Percentiles rank a stretch among this genome's conserved stretches.
These are phyloP conservation scores for Eutreptiella sp. DNA, from an alignment of 208 protist genomes.

Conservation along the genomic window DNA sequence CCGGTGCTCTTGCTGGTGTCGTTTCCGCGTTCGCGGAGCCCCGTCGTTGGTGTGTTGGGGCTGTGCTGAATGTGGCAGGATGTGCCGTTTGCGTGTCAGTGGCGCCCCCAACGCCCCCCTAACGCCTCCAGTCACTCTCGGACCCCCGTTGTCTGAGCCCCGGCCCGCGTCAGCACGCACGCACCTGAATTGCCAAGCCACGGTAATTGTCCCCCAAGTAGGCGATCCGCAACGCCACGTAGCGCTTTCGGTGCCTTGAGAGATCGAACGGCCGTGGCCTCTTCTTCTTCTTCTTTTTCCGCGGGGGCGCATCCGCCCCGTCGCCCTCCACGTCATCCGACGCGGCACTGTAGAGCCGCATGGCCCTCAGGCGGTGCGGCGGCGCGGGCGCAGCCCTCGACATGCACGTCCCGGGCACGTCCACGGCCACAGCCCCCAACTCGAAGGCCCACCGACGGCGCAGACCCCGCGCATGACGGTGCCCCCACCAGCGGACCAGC, in stretches of 20 bases:
- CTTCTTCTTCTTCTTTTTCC: constrained; percentile 30
- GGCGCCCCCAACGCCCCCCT: no score
- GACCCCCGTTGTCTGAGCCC: constrained; percentile 27
- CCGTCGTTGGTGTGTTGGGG: no score
- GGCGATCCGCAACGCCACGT: constrained; percentile 54
- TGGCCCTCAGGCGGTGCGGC: background rate
- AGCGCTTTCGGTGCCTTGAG: constrained; percentile 16
- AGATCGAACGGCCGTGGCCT: constrained; percentile 28
- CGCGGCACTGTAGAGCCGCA: constrained; percentile 6
- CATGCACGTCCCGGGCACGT: background rate
- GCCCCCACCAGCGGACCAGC: no score
- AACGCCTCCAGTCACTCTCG: background rate
- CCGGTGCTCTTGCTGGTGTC: no score
- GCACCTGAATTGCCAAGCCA: constrained; percentile 57
- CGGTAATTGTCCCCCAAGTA: constrained; percentile 63
- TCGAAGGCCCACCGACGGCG: no score
- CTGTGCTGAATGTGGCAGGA: no score
- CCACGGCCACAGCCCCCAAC: no score
- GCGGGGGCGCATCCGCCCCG: background rate
- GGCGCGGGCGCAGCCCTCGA: background rate
- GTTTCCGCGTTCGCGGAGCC: no score
- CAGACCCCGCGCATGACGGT: no score
- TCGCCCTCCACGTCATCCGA: constrained; percentile 5
- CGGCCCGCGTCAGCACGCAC: constrained; percentile 19
- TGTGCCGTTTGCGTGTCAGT: no score